These are phyloP conservation scores for Suhomyces pyralidae DNA, from an alignment of 805 yeast species.

Conservation along the genomic window DNA sequence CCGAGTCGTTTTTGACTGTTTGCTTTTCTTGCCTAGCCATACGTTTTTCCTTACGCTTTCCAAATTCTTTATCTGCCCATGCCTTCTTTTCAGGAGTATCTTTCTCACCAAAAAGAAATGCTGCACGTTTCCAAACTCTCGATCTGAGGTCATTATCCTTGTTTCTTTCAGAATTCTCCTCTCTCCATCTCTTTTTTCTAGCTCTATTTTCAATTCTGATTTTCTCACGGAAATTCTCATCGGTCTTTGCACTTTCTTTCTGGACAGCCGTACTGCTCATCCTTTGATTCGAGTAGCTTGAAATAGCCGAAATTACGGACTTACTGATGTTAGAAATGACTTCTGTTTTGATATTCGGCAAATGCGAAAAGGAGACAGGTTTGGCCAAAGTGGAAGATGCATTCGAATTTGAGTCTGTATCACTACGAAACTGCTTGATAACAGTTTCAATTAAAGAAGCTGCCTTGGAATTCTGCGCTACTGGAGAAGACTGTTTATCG, in stretches of 20 bases:
- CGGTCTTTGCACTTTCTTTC: constrained; percentile 24
- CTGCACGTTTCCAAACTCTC: constrained; percentile 73
- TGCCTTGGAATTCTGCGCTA: constrained; percentile 17
- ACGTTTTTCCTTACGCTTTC: constrained; percentile 59
- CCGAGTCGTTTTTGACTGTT: constrained; percentile 12
- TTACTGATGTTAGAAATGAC: constrained; percentile 5
- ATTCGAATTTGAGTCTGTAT: neutral
- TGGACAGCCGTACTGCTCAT: constrained; percentile 14
- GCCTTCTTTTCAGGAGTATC: constrained; percentile 50
- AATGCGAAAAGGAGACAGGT: neutral
- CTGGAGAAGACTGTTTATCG: constrained; percentile 11
- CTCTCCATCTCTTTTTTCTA: constrained; percentile 82
- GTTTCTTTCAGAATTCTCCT: constrained; percentile 72
- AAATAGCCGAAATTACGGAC: constrained; percentile 9
- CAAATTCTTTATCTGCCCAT: constrained; percentile 79
- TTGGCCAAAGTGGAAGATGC: neutral
- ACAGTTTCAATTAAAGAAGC: constrained; percentile 23
- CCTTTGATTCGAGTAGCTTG: constrained; percentile 10
- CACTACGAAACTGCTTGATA: constrained; percentile 14
- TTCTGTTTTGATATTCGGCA: constrained; percentile 3
- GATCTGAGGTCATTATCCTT: constrained; percentile 84
- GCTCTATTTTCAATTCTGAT: constrained; percentile 67
- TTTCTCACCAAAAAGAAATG: constrained; percentile 57
- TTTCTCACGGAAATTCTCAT: constrained; percentile 50
- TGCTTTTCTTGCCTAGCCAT: constrained; percentile 21